Conservation (phyloP, 306 rosid genomes). For the Erythrophleum fordii region DNA sequence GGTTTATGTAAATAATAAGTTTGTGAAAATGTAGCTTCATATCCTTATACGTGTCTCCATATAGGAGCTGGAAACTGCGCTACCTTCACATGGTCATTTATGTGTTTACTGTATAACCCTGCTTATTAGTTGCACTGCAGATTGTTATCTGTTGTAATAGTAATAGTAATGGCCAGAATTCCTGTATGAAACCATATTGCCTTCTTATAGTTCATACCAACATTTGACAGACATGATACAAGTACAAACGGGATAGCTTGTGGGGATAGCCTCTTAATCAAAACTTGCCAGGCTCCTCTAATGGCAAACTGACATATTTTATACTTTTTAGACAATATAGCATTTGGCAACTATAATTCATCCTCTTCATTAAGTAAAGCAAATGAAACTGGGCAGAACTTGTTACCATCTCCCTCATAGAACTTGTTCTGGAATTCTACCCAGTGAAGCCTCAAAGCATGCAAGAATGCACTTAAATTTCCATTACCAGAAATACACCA, state of each 20-base stretch:
- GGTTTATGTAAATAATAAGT: conserved; percentile 47
- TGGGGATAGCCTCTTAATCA: neutral
- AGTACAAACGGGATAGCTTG: neutral
- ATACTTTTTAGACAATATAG: neutral
- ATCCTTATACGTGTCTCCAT: conserved; percentile 10
- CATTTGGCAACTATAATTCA: conserved; percentile 14
- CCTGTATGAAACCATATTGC: neutral
- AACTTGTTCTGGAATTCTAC: conserved; percentile 76
- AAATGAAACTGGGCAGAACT: conserved; percentile 65
- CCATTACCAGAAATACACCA: conserved; percentile 63
- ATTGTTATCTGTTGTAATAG: neutral
- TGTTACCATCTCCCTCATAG: conserved; percentile 69
- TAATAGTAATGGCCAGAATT: conserved; percentile 16
- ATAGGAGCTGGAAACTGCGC: conserved; percentile 31
- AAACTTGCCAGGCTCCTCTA: neutral
- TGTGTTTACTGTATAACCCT: conserved; percentile 19
- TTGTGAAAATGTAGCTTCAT: conserved; percentile 15
- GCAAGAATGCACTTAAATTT: conserved; percentile 74
- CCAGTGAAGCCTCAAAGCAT: conserved; percentile 72
- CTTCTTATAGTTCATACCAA: neutral
- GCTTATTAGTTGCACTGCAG: conserved; percentile 5
- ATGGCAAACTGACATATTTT: neutral
- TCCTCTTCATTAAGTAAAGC: conserved; percentile 45
- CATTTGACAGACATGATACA: neutral
- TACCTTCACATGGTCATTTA: neutral